Evolutionary conservation across 306 rosid genomes (phyloP), one percentile per base, ranked within the genome.

Genomic region (Boehmeria nivea): DNA sequence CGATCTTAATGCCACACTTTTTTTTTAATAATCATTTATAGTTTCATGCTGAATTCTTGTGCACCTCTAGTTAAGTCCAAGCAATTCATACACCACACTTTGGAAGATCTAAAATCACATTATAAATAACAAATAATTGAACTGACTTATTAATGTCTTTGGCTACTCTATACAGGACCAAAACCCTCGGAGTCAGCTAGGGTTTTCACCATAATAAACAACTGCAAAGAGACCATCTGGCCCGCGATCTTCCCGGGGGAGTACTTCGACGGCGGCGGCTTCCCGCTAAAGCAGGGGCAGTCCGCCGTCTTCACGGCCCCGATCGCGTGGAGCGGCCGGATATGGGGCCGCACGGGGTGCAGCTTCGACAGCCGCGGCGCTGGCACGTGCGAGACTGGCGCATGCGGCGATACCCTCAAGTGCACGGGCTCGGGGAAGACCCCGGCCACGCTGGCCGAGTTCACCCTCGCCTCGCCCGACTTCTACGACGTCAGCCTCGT

Each of bases 261-360:
- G 1, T 34, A 66, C 54, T 91, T 91, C 71, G 60, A 82, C 21
- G 94, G 93, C 2, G 96, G 95, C 25, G 98, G 98, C 0, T 91
- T 86, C 22, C 45, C 20, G 3, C 73, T 91, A 4, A 87, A 91
- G 54, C 78, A 72, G 1, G 83, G 86, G 8, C 84, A 91, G 17
- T 72, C 96, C 14, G 8, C 38, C 0, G 81, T 84, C 2, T 71
- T 70, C 72, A 87, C 79, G 0, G 94, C 95, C 13, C 96, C 96
- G 2, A 64, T 78, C 0, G 56, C 82, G 0, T 91, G 98, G 98
- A 63, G 74, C 0, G 98, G 98, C 3, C 68, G 98, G n/a, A 84
- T 91, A 12, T 91, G 96, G 96, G 95, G 89, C 14, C 78, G 98
- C 67, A 87, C 89, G 1, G 94, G 98, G 0, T 91, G 98, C 85